Conservation (phyloP, 306 rosid species). For the Medicago lupulina region DNA sequence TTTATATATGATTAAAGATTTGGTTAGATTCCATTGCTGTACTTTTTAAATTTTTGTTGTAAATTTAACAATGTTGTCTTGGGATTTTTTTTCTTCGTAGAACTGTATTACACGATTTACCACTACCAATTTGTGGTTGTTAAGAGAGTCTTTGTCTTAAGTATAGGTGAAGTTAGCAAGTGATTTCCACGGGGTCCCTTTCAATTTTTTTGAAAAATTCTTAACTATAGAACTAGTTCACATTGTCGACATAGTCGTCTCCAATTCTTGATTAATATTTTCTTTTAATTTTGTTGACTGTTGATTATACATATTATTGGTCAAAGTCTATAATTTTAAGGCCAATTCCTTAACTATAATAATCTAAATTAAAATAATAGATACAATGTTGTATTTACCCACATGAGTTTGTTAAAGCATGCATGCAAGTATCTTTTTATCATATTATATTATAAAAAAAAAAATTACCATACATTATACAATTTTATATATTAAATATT, state of each 20-base stretch:
- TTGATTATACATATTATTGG: constrained; percentile 17
- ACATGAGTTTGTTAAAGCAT: constrained; percentile 30
- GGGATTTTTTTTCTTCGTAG: neutral
- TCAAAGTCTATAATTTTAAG: constrained; percentile 33
- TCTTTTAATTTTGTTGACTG: neutral
- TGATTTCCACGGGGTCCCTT: constrained; percentile 48
- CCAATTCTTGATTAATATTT: constrained; percentile 4
- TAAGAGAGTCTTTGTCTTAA: neutral
- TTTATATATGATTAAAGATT: neutral
- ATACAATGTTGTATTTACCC: neutral
- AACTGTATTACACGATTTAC: neutral
- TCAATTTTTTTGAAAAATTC: constrained; percentile 41
- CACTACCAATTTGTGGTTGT: constrained; percentile 38
- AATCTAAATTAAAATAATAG: neutral
- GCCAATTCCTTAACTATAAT: constrained; percentile 32
- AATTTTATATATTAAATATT: too few relatives aligned
- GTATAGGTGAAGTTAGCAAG: constrained; percentile 28
- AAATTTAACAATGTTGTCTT: neutral
- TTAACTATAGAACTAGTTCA: constrained; percentile 40
- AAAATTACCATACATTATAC: too few relatives aligned
- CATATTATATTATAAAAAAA: too few relatives aligned
- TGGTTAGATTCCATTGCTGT: neutral
- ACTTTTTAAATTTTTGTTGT: too few relatives aligned
- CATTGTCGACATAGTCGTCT: constrained; percentile 24
- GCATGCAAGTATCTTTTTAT: constrained; percentile 44